These are phyloP conservation scores for Lolium rigidum DNA, from an alignment of 176 grass and related monocot species.

Conservation along the genomic window DNA sequence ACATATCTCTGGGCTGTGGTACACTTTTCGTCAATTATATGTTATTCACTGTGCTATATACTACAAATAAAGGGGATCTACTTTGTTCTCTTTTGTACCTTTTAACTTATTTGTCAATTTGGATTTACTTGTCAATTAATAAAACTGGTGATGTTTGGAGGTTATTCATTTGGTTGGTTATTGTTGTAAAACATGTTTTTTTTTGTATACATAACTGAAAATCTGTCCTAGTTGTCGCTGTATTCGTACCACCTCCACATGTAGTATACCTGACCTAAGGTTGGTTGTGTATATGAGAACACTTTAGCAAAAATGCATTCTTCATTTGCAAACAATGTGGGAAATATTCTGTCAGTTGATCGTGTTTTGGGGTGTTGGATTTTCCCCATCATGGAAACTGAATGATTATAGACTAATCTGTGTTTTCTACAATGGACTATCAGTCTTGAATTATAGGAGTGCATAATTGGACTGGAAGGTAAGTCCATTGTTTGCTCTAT, in stretches of 20 bases:
- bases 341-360: constrained; percentile 13
- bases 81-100: neutral
- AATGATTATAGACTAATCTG: constrained; percentile 52
- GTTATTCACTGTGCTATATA: neutral
- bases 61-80: neutral
- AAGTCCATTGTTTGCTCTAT: constrained; percentile 46
- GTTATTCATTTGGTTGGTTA: neutral
- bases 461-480: constrained; percentile 60
- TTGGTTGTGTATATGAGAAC: neutral
- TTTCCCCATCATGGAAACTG: constrained; percentile 17
- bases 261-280: constrained; percentile 1
- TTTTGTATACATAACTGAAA: neutral
- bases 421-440: constrained; percentile 47
- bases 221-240: neutral
- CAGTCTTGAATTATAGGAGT: constrained; percentile 55
- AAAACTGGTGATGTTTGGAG: neutral
- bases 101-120: neutral
- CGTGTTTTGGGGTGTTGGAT: neutral
- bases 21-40: neutral
- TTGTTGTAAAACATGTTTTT: constrained; percentile 19
- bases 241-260: neutral
- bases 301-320: neutral
- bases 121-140: neutral
- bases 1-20: neutral
- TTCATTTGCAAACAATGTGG: neutral